A percentile compares a stretch with the other conserved stretches of the same genome.
phyloP scores from a whole-genome alignment of 345 rosid genomes.

The Hirschfeldia incana region DNA sequence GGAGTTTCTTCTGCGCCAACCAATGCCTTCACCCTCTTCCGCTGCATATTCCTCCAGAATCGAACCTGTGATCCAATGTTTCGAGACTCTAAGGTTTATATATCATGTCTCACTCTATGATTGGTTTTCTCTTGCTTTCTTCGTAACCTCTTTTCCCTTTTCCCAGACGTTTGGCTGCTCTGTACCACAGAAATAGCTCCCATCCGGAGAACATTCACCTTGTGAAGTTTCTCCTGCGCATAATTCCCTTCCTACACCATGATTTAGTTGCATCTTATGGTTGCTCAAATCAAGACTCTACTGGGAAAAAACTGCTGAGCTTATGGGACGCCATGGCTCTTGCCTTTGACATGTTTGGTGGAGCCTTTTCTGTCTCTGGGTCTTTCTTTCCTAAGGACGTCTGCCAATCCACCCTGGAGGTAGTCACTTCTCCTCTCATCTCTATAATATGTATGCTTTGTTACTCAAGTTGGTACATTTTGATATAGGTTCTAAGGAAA shows the following conservation, averaged over 20 bases:
- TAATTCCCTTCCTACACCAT: conserved; percentile 44
- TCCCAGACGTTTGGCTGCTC: conserved; percentile 51
- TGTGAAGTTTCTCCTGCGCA: conserved; percentile 63
- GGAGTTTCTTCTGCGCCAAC: conserved; percentile 52
- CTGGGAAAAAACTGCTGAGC: conserved; percentile 47
- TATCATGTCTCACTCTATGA: background rate
- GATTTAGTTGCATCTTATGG: conserved; percentile 45
- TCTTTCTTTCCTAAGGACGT: conserved; percentile 56
- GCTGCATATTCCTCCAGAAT: conserved; percentile 29
- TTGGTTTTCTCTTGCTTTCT: conserved; percentile 1
- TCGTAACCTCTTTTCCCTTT: conserved; percentile 7
- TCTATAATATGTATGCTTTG: conserved; percentile 15
- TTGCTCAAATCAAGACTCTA: conserved; percentile 38
- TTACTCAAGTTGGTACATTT: conserved; percentile 23
- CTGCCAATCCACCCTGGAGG: conserved; percentile 74
- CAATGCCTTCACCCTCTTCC: conserved; percentile 41
- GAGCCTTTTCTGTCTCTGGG: conserved; percentile 53
- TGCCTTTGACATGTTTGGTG: conserved; percentile 66
- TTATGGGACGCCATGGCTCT: conserved; percentile 68
- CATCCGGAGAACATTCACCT: conserved; percentile 52
- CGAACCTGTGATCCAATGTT: conserved; percentile 57
- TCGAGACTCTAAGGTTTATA: conserved; percentile 67
- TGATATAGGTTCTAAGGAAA: conserved; percentile 68
- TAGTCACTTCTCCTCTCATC: conserved; percentile 32
- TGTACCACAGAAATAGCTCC: conserved; percentile 44